Percentiles rank a stretch among this genome's conserved stretches.
Conservation (phyloP, 352 stramenopile species). For the Phytophthora pinifolia region DNA sequence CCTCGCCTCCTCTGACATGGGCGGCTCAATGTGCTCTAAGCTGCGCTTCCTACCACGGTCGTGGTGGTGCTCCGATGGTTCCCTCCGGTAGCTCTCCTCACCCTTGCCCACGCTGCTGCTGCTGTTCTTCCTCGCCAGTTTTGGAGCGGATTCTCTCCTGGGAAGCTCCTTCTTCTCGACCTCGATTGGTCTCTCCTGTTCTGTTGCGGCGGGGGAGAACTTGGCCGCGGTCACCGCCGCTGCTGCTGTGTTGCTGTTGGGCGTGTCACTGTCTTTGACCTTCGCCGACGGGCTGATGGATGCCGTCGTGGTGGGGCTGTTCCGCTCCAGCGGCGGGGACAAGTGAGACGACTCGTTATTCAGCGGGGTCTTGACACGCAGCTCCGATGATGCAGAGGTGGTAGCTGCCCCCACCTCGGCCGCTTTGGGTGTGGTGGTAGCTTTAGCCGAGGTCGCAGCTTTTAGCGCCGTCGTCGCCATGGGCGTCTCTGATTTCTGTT, state of each 20-base stretch:
- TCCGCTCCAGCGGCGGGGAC: slow-evolving; percentile 48
- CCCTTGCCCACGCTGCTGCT: slow-evolving; percentile 27
- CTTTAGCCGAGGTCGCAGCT: slow-evolving; percentile 1
- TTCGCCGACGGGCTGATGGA: slow-evolving; percentile 60
- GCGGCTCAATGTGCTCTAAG: slow-evolving; percentile 35
- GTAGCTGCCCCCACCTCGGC: background rate
- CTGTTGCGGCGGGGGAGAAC: slow-evolving; percentile 20
- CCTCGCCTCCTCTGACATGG: slow-evolving; percentile 56
- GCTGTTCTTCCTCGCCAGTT: slow-evolving; percentile 29
- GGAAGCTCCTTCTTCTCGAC: slow-evolving; percentile 21
- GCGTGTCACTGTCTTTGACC: slow-evolving; percentile 40
- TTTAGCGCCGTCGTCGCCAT: slow-evolving; percentile 3
- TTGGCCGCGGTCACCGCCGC: slow-evolving; percentile 19
- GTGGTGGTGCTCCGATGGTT: slow-evolving; percentile 10
- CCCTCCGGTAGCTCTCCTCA: slow-evolving; percentile 18
- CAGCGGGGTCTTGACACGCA: slow-evolving; percentile 51
- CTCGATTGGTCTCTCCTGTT: slow-evolving; percentile 10
- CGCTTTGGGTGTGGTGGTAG: background rate
- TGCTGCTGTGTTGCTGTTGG: slow-evolving; percentile 27
- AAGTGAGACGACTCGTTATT: slow-evolving; percentile 50
- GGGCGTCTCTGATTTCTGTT: slow-evolving; percentile 5
- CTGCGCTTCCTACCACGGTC: slow-evolving; percentile 44
- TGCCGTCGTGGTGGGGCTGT: slow-evolving; percentile 37
- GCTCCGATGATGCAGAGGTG: slow-evolving; percentile 15
- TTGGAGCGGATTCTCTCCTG: slow-evolving; percentile 7